Base-by-base conservation (phyloP, 257 asterid genomes). In the Fraxinus americana region DNA sequence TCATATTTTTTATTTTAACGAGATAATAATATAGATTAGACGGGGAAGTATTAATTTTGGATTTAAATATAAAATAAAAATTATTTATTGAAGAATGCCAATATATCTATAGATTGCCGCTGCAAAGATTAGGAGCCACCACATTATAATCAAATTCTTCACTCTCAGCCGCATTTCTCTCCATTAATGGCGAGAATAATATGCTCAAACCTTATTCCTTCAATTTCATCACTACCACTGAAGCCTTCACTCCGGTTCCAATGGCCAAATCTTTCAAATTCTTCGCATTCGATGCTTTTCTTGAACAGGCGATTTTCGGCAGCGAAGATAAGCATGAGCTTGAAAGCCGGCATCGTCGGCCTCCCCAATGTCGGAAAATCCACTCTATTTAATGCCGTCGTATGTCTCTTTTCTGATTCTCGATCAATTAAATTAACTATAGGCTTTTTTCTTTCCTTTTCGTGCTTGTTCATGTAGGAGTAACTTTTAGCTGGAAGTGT, bases 351-450 rank as follows among this genome's bases (percentile, higher is more conserved):
- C 84, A 95, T 94, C 76, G 99, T 95, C 39, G 98, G 99, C 52
- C 98, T 95, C 72, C 98, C 99, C 73, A 94, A 94, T 83, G 99
- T 94, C 77, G 99, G 99, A 36, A 94, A 94, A 82, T 92, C 99
- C 73, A 95, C 99, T 74, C 93, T 95, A 50, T 95, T 95, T 89
- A 95, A 95, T 85, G 97, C 99, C 83, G 98, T 95, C 9, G 99
- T 95, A 90, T 71, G 97, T 78, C 45, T 72, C 21, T 48, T 21
- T 19, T 70, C 68, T 14, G 16, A 59, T 70, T 19, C 65, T 34
- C 36, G 12, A 77, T 23, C 70, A 16, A 6, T 72, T 78, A 54
- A 54, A 79, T 27, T 45, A 41, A 73, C 21, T 35, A 36, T 38
- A 74, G 52, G 35, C 5, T 25, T 73, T 69, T 71, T 63, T 25